Percentiles rank a stretch among this genome's conserved stretches.
Evolutionary conservation across 345 rosid genomes (phyloP).

Genomic region (Laguncularia racemosa): DNA sequence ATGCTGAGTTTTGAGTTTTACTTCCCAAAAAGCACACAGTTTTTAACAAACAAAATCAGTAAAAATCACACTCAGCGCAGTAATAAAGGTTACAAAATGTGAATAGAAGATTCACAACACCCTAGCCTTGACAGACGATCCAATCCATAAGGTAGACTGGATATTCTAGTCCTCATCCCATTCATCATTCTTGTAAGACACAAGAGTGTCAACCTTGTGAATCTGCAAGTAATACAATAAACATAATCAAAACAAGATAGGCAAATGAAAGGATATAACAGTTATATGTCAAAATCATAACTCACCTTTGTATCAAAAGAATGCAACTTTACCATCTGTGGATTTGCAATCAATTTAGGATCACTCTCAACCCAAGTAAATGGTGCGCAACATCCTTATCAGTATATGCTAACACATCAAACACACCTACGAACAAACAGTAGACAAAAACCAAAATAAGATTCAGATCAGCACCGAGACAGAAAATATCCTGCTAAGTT

Average conservation of each 20-base stretch:
- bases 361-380: constrained; percentile 97
- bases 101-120: constrained; percentile 18
- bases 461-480: background rate
- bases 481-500: no score
- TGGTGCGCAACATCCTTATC: constrained; percentile 88
- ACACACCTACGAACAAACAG: constrained; percentile 49
- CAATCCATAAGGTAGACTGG: background rate
- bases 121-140: constrained; percentile 2
- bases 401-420: constrained; percentile 91
- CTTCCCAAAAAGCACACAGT: background rate
- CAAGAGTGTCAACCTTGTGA: constrained; percentile 93
- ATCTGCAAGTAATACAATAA: constrained; percentile 41
- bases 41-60: background rate
- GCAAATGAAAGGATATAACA: background rate
- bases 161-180: constrained; percentile 69
- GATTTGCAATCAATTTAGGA: constrained; percentile 89
- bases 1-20: background rate
- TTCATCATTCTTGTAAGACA: constrained; percentile 91
- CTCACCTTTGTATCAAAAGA: constrained; percentile 89
- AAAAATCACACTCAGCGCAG: background rate
- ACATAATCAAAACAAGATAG: background rate
- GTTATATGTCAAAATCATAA: background rate
- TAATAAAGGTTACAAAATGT: constrained; percentile 5
- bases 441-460: background rate
- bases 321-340: constrained; percentile 98